A percentile compares a stretch with the other conserved stretches of the same genome.
phyloP scores from a whole-genome alignment of 371 early-diverging fungal species.

The Coemansia sp. region DNA sequence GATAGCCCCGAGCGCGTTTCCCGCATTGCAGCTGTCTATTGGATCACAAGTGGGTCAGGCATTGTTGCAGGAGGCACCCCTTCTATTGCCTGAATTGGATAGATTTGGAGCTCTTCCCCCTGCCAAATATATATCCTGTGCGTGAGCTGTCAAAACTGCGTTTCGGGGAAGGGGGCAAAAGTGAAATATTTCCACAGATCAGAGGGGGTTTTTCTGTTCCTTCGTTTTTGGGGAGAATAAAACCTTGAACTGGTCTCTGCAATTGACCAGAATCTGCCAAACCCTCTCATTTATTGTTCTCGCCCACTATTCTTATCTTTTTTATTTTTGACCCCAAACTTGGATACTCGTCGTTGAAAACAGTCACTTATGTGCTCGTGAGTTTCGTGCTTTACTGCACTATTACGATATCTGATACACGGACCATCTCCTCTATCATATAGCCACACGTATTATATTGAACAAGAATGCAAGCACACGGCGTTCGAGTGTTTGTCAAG shows the following conservation, averaged over 20 bases:
- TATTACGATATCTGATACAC: not conserved
- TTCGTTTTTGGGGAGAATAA: not conserved
- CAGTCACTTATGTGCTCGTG: slow-evolving; percentile 1
- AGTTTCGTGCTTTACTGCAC: not conserved
- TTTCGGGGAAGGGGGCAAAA: not conserved
- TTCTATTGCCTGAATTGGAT: not conserved
- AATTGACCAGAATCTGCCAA: no score
- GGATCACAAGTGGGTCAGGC: not conserved
- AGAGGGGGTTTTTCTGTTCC: not conserved
- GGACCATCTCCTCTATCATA: not conserved
- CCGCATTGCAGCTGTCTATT: not conserved
- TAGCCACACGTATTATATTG: not conserved
- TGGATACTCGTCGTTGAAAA: not conserved
- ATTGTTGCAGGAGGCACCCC: not conserved
- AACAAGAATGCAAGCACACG: slow-evolving; percentile 1
- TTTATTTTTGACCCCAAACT: not conserved
- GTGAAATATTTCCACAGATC: not conserved
- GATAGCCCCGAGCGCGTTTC: not conserved
- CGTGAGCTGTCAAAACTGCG: slow-evolving; percentile 1
- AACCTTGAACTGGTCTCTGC: not conserved
- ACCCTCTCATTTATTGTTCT: not conserved
- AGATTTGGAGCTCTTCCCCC: not conserved
- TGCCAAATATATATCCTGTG: not conserved
- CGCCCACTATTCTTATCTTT: not conserved
- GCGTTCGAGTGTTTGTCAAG: not conserved